Base-by-base conservation (phyloP, 805 yeast species). In the Hanseniaspora vineae region DNA sequence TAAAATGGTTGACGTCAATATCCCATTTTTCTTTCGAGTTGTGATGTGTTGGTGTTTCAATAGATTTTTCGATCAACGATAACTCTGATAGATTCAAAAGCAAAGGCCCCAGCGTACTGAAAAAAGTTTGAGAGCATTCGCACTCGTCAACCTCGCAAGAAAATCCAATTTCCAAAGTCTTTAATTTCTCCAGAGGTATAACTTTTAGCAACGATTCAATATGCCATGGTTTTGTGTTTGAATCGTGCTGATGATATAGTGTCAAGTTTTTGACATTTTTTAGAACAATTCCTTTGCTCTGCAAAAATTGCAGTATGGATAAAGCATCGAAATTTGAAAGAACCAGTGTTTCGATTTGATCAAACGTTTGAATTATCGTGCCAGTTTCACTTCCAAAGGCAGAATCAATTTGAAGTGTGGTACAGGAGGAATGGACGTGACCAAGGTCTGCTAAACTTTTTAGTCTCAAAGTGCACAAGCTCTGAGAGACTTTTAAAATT, bases 21-120 rank as follows among this genome's bases (percentile, higher is more conserved):
- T 79, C 84, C 72, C 79, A 79, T 20, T 68, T 64, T 58, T 77
- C 80, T 46, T 72, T 68, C 49, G 77, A 60, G 56, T 75, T 64
- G 58, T 73, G 76, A 52, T 66, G 61, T 15, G 61, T 62, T 66
- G 60, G 47, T 12, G 53, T 55, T 15, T 44, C 45, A 72, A 67
- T 48, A 60, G 63, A 54, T 58, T 65, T 50, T 54, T 67, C 64
- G 62, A 65, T 47, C 46, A 65, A 43, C 0, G 67, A 55, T 14
- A 68, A 46, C 10, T 58, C 55, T 1, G 49, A 48, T 8, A 65
- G 45, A 1, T 47, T 48, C 2, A 14, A 49, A 32, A 70, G 54
- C 14, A 55, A 50, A 5, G 70, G 69, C 0, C 73, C 65, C 15
- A 72, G 48, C 1, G 58, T 57, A 31, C 66, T 60, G 6, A 69